These are phyloP conservation scores for Stachybotrys elegans DNA, from an alignment of 2,329 filamentous ascomycete species.

Conservation along the genomic window DNA sequence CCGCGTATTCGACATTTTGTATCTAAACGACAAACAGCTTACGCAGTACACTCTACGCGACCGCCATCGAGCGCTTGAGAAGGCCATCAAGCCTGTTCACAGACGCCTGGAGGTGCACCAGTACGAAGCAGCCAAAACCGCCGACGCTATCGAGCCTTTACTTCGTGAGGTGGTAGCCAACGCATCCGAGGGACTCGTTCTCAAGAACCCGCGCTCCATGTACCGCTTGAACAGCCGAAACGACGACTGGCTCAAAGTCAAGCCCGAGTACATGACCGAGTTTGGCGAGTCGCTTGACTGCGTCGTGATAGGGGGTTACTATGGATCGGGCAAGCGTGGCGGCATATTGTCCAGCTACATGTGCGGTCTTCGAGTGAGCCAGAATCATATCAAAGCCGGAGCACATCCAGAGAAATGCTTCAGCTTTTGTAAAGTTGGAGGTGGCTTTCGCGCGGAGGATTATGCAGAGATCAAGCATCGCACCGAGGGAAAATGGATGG, in stretches of 20 bases:
- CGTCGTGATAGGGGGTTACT: conserved; percentile 87
- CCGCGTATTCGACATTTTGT: conserved; percentile 85
- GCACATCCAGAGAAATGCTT: conserved; percentile 69
- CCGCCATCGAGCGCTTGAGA: conserved; percentile 68
- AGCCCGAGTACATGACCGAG: conserved; percentile 96
- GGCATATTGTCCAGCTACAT: conserved; percentile 80
- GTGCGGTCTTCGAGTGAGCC: conserved; percentile 77
- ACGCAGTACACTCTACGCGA: conserved; percentile 81
- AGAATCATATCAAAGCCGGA: conserved; percentile 56
- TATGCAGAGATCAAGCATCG: conserved; percentile 77
- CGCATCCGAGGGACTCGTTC: conserved; percentile 81
- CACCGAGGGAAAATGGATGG: conserved; percentile 87
- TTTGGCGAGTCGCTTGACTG: conserved; percentile 92
- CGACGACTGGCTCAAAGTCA: conserved; percentile 97
- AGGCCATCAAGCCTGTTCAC: conserved; percentile 63
- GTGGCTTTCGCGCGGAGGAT: conserved; percentile 79
- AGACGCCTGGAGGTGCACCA: conserved; percentile 79
- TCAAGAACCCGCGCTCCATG: conserved; percentile 86
- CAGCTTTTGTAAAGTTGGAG: conserved; percentile 98
- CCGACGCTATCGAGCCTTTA: conserved; percentile 70
- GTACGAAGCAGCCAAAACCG: conserved; percentile 59
- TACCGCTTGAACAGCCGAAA: conserved; percentile 88
- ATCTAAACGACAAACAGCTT: conserved; percentile 75
- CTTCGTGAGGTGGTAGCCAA: conserved; percentile 81
- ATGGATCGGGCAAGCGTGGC: conserved; percentile 79